Conservation (phyloP, 495 filamentous ascomycete species). For the Barbatosphaeria neglecta region DNA sequence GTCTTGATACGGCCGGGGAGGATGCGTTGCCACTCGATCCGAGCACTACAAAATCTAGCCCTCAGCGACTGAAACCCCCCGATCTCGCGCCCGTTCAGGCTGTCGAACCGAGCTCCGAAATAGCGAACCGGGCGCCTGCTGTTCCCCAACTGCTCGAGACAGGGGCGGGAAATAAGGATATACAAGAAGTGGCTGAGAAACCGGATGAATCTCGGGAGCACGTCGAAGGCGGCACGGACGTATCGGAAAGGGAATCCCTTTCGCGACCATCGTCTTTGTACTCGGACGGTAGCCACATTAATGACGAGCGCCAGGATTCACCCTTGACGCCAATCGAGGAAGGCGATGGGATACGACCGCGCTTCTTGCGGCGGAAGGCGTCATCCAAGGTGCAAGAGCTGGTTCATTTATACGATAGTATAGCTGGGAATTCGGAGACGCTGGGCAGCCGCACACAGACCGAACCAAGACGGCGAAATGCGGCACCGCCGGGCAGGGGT, state of each 20-base stretch:
- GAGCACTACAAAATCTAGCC: background rate
- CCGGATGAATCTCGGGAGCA: background rate
- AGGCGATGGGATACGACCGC: slow-evolving; percentile 21
- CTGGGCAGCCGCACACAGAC: too few species aligned
- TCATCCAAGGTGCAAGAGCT: slow-evolving; percentile 35
- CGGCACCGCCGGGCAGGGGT: background rate
- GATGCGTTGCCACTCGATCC: background rate
- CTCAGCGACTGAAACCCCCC: background rate
- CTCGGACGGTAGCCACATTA: slow-evolving; percentile 27
- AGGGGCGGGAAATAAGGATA: background rate
- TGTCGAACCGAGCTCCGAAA: background rate
- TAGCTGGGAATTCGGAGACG: slow-evolving; percentile 20
- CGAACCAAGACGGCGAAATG: too few species aligned
- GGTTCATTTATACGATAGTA: slow-evolving; percentile 34
- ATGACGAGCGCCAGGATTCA: slow-evolving; percentile 29
- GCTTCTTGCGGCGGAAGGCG: slow-evolving; percentile 10
- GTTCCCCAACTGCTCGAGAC: background rate
- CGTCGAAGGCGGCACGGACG: background rate
- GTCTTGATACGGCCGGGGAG: background rate
- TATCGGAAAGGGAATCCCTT: slow-evolving; percentile 7
- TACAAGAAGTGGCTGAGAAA: too few species aligned
- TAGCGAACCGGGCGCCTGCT: background rate
- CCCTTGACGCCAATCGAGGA: slow-evolving; percentile 45
- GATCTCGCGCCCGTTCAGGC: background rate
- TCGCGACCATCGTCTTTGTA: slow-evolving; percentile 29